A percentile compares a stretch with the other conserved stretches of the same genome.
Evolutionary conservation across 805 yeast species (phyloP).

Genomic region (Kluyveromyces wickerhamii): DNA sequence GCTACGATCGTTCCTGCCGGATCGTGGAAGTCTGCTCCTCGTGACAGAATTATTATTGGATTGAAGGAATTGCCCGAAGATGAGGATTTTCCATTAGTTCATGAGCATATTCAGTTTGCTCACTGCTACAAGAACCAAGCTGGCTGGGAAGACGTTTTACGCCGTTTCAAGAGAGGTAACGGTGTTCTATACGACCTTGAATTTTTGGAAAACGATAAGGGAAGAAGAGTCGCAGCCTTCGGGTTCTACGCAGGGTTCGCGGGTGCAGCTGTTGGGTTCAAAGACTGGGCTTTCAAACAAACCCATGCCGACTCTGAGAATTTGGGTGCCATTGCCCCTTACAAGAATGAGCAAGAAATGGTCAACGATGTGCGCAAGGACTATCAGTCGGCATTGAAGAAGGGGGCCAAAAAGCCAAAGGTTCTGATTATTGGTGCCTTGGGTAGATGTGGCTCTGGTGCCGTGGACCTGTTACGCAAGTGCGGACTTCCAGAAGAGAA

Average conservation of each 20-base stretch:
- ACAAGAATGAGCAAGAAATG: conserved; percentile 68
- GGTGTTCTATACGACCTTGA: conserved; percentile 91
- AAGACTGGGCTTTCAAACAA: conserved; percentile 92
- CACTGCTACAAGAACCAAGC: conserved; percentile 97
- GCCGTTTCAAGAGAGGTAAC: conserved; percentile 84
- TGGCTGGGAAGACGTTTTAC: conserved; percentile 91
- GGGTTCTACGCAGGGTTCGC: conserved; percentile 99
- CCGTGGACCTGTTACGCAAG: conserved; percentile 71
- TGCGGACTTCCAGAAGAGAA: conserved; percentile 83
- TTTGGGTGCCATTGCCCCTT: conserved; percentile 75
- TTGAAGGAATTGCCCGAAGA: conserved; percentile 93
- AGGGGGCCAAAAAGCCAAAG: conserved; percentile 61
- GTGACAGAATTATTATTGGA: conserved; percentile 83
- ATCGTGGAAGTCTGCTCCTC: conserved; percentile 89
- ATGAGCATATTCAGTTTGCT: conserved; percentile 97
- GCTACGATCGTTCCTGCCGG: conserved; percentile 86
- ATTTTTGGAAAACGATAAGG: conserved; percentile 86
- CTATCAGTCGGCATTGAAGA: conserved; percentile 49
- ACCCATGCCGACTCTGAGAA: conserved; percentile 57
- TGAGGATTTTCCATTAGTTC: conserved; percentile 81
- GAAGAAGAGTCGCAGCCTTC: conserved; percentile 98
- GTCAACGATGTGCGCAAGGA: conserved; percentile 61
- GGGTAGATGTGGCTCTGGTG: conserved; percentile 99
- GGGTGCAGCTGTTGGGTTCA: conserved; percentile 94
- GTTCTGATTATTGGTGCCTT: conserved; percentile 92